These are phyloP conservation scores for Rehmannia glutinosa DNA, from an alignment of 257 asterid genomes.

Conservation along the genomic window DNA sequence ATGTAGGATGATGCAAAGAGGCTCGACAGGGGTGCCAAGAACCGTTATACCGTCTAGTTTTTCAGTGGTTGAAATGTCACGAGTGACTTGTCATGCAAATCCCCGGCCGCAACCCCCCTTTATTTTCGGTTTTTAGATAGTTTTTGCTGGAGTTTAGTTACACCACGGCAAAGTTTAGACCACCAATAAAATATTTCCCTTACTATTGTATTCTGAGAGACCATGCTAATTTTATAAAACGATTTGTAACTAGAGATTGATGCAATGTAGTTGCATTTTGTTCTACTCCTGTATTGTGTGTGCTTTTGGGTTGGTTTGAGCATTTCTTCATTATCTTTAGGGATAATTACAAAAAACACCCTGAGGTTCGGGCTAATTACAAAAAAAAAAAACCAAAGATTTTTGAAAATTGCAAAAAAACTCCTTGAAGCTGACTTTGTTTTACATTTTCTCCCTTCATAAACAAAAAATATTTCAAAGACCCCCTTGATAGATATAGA, in stretches of 20 bases:
- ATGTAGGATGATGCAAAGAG: conserved; percentile 74
- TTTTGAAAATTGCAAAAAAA: no score
- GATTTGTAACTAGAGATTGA: not conserved
- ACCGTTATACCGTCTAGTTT: conserved; percentile 45
- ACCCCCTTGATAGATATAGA: no score
- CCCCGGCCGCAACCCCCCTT: not conserved
- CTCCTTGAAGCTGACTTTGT: no score
- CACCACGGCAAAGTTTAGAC: not conserved
- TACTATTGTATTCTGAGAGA: not conserved
- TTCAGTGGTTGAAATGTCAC: not conserved
- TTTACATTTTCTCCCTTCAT: no score
- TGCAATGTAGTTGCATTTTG: not conserved
- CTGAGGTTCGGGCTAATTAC: no score
- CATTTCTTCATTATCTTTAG: no score
- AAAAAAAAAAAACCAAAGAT: no score
- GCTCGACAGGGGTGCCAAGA: conserved; percentile 61
- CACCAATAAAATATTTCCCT: not conserved
- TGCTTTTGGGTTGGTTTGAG: not conserved
- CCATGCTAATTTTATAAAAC: not conserved
- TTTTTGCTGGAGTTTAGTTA: not conserved
- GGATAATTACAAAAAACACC: no score
- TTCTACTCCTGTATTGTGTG: not conserved
- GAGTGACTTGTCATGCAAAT: not conserved
- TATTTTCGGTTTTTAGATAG: not conserved
- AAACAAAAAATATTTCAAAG: no score